These are phyloP conservation scores for Aegilops bicornis DNA, from an alignment of 176 grass and related monocot species.

Conservation along the genomic window DNA sequence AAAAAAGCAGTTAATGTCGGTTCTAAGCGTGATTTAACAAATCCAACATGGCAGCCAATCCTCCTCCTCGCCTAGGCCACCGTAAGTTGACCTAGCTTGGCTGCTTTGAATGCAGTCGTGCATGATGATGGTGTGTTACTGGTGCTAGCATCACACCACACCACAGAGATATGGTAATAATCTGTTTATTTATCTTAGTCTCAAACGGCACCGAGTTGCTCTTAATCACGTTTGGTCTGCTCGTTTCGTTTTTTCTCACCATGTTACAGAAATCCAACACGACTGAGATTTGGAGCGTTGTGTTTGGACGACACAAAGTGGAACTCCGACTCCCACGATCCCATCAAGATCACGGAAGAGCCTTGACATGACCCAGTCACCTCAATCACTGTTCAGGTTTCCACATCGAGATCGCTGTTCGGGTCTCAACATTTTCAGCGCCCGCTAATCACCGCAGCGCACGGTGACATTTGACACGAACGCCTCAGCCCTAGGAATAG, in stretches of 20 bases:
- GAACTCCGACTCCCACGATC: neutral
- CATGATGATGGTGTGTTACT: neutral
- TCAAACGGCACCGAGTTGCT: neutral
- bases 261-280: too few species aligned
- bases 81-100: neutral
- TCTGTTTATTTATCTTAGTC: neutral
- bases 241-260: too few species aligned
- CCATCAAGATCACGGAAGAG: neutral
- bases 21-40: slow-evolving; percentile 12
- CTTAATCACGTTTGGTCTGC: too few species aligned
- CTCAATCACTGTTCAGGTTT: neutral
- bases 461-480: neutral
- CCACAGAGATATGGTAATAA: neutral
- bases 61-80: neutral
- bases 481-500: neutral
- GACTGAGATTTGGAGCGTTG: neutral
- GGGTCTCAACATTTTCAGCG: neutral
- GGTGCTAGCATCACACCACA: neutral
- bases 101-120: neutral
- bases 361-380: neutral
- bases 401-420: neutral
- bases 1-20: neutral
- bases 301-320: neutral
- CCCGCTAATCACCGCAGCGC: neutral
- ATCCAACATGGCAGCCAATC: slow-evolving; percentile 19